Evolutionary conservation across 129 eudicot genomes (phyloP), one percentile per base, ranked within the genome.

Genomic region (Scalesia atractyloides): DNA sequence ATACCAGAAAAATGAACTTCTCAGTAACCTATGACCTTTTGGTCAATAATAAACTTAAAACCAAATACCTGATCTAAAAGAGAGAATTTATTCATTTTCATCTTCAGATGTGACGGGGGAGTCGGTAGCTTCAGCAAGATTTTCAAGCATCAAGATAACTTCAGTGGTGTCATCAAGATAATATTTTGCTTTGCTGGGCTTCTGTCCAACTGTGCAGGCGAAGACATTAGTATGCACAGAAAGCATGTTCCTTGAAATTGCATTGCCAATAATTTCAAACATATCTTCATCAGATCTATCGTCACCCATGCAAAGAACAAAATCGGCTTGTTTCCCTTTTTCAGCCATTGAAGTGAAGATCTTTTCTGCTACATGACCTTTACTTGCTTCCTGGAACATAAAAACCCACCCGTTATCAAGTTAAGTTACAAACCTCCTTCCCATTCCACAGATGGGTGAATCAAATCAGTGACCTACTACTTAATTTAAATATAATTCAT

Each of bases 211-310:
- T 54, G 96, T 92, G 73, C 97, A 92, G 3, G 93, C 93, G 82
- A 92, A 92, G 34, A 88, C 91, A 0, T 83, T 66, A 18, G 97
- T 82, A 54, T 81, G 73, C 62, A 84, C 78, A 10, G 96, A 83
- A 59, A 92, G 82, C 70, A 83, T 76, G 69, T 81, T 81, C 69
- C 83, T 69, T 9, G 90, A 84, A 8, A 81, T 69, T 20, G 93
- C 87, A 66, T 72, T 77, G 24, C 85, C 87, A 61, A 92, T 89
- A 9, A 86, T 85, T 62, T 89, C 96, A 76, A 92, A 92, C 97
- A 92, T 92, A 56, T 92, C 97, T 70, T 92, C 97, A 19, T 92
- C 97, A 9, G 97, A 92, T 85, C 97, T 77, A 30, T 92, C 97
- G 51, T 92, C 97, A 4, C 97, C 97, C 14, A 92, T 88, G 53